A percentile compares a stretch with the other conserved stretches of the same genome.
These are phyloP conservation scores for Claviceps sp. DNA, from an alignment of 2,329 filamentous ascomycete species.

Conservation along the genomic window DNA sequence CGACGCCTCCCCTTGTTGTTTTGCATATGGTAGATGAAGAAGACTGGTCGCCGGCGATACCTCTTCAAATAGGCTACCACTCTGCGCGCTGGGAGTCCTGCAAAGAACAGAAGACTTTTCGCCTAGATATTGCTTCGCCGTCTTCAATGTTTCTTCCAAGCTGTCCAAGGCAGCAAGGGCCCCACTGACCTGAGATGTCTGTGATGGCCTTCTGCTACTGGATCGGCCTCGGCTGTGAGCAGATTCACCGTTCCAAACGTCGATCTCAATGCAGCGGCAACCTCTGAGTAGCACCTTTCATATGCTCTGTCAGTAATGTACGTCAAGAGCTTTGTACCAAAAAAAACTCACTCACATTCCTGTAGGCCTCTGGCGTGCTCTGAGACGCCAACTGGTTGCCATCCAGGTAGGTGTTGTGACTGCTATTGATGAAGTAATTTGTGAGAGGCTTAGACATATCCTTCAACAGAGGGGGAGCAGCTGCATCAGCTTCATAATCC, in stretches of 20 bases:
- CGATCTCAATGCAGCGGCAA: conserved; percentile 86
- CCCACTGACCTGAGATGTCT: conserved; percentile 30
- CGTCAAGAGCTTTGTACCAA: background rate
- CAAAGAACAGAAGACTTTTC: conserved; percentile 20
- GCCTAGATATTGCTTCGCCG: conserved; percentile 14
- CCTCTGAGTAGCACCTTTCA: conserved; percentile 55
- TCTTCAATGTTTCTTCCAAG: conserved; percentile 19
- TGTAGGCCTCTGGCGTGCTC: conserved; percentile 67
- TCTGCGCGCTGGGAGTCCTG: conserved; percentile 26
- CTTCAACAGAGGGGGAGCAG: conserved; percentile 30
- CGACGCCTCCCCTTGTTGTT: conserved; percentile 21
- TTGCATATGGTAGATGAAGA: conserved; percentile 14
- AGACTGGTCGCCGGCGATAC: conserved; percentile 19
- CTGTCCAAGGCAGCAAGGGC: conserved; percentile 26
- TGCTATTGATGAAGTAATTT: conserved; percentile 89
- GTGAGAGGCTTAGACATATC: conserved; percentile 58
- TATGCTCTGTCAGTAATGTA: background rate
- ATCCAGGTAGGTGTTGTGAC: conserved; percentile 85
- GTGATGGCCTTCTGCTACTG: conserved; percentile 34
- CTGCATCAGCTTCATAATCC: conserved; percentile 29
- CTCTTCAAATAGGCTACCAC: conserved; percentile 16
- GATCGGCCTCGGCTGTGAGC: conserved; percentile 21
- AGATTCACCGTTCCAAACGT: conserved; percentile 73
- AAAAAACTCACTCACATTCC: conserved; percentile 38
- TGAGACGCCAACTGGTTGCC: conserved; percentile 75